Conservation (phyloP, 352 stramenopile genomes). For the Globisporangium alternatum region DNA sequence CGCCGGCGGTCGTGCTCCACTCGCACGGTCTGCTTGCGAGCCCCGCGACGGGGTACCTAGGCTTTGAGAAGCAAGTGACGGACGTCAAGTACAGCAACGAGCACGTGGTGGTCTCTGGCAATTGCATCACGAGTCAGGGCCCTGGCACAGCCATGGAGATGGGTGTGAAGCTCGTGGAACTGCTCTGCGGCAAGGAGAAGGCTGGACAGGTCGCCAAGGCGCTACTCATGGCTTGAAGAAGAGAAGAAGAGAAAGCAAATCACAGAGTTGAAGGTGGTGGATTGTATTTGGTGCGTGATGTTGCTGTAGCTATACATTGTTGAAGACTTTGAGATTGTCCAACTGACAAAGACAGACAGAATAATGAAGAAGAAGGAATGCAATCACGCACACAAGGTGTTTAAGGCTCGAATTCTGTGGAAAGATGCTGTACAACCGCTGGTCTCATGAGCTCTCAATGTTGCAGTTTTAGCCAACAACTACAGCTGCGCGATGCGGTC, state of each 20-base stretch:
- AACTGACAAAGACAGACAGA: neutral
- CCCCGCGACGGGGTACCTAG: slow-evolving; percentile 60
- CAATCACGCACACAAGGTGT: neutral
- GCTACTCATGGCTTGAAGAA: slow-evolving; percentile 35
- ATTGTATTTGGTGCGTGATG: neutral
- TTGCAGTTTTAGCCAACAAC: neutral
- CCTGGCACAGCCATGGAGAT: slow-evolving; percentile 81
- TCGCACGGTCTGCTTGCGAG: slow-evolving; percentile 54
- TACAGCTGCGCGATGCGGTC: slow-evolving; percentile 20
- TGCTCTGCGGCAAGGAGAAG: slow-evolving; percentile 63
- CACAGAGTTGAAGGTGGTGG: neutral
- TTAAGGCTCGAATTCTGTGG: neutral
- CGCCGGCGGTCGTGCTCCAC: slow-evolving; percentile 68
- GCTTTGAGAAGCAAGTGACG: slow-evolving; percentile 65
- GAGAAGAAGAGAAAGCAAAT: too few species aligned
- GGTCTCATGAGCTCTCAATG: neutral
- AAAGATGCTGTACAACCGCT: neutral
- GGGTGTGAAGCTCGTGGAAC: slow-evolving; percentile 77
- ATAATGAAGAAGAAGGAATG: neutral
- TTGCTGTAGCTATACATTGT: neutral
- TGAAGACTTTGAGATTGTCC: neutral
- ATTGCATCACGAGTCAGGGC: slow-evolving; percentile 78
- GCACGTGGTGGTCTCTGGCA: slow-evolving; percentile 63
- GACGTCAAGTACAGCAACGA: slow-evolving; percentile 35
- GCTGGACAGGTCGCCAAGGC: slow-evolving; percentile 57